Evolutionary conservation across 1,139 yeast genomes (phyloP).

Genomic region (Citeromyces siamensis): DNA sequence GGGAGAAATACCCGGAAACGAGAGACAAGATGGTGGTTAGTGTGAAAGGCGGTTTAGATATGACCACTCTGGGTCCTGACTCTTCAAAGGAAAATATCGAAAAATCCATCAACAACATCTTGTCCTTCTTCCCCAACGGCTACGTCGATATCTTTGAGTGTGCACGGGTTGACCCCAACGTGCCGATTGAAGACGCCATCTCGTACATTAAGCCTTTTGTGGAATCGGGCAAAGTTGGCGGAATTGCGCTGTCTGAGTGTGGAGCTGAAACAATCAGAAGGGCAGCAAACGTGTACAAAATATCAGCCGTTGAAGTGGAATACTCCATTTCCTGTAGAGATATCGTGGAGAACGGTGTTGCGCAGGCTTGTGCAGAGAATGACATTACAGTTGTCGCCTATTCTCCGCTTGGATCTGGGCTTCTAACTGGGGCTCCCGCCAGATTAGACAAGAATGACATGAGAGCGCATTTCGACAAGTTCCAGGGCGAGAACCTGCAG

Average conservation of each 20-base stretch:
- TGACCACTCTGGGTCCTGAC: conserved; percentile 26
- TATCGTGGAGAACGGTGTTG: conserved; percentile 45
- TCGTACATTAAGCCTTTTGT: conserved; percentile 37
- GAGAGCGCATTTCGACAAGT: conserved; percentile 38
- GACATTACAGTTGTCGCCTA: conserved; percentile 64
- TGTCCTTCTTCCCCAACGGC: conserved; percentile 25
- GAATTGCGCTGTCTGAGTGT: conserved; percentile 64
- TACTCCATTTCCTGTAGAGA: conserved; percentile 57
- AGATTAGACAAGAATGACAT: conserved; percentile 43
- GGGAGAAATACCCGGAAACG: conserved; percentile 39
- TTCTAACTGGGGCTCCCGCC: conserved; percentile 46
- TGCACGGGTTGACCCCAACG: conserved; percentile 50
- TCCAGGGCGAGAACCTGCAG: conserved; percentile 30
- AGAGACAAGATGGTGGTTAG: conserved; percentile 42
- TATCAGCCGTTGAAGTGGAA: conserved; percentile 66
- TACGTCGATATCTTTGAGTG: conserved; percentile 30
- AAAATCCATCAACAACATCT: conserved; percentile 36
- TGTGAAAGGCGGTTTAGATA: conserved; percentile 52
- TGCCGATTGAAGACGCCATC: conserved; percentile 36
- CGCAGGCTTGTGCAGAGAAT: conserved; percentile 37
- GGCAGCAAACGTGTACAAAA: conserved; percentile 38
- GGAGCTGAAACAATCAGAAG: conserved; percentile 42
- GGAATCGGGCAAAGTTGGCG: conserved; percentile 45
- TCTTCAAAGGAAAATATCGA: conserved; percentile 35
- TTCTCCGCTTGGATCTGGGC: conserved; percentile 76